phyloP scores from a whole-genome alignment of 306 rosid species.

The Trifolium subterraneum region DNA sequence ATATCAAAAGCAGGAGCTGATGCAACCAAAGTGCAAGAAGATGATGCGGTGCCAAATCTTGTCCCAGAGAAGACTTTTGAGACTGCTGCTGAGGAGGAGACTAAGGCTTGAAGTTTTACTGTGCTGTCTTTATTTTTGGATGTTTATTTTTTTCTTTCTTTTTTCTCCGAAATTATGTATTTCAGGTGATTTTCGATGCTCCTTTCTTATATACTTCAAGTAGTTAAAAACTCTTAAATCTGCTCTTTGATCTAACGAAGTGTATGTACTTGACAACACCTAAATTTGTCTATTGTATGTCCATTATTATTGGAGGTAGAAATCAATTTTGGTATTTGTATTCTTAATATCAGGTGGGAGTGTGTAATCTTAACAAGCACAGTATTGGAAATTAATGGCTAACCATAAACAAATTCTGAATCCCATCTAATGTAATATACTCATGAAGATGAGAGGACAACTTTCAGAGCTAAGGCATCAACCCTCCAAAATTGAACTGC shows the following conservation, averaged over 20 bases:
- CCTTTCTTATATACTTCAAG: neutral
- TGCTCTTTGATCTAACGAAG: neutral
- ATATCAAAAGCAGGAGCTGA: conserved; percentile 70
- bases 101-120: conserved; percentile 49
- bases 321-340: conserved; percentile 24
- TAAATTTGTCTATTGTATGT: conserved; percentile 30
- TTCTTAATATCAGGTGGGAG: too few species aligned
- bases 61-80: conserved; percentile 86
- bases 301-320: conserved; percentile 29
- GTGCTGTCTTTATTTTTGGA: conserved; percentile 43
- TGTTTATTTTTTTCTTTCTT: neutral
- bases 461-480: too few species aligned
- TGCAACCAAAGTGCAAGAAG: conserved; percentile 49
- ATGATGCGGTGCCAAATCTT: conserved; percentile 87
- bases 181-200: conserved; percentile 38
- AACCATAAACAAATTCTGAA: too few species aligned
- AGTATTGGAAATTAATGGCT: too few species aligned
- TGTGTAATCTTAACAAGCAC: too few species aligned
- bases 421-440: too few species aligned
- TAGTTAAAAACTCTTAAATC: neutral
- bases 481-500: too few species aligned
- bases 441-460: too few species aligned
- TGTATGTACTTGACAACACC: neutral
- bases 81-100: conserved; percentile 66
- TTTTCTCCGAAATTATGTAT: conserved; percentile 31